A percentile compares a stretch with the other conserved stretches of the same genome.
These are phyloP conservation scores for Nicotiana attenuata DNA, from an alignment of 257 asterid genomes.

Conservation along the genomic window DNA sequence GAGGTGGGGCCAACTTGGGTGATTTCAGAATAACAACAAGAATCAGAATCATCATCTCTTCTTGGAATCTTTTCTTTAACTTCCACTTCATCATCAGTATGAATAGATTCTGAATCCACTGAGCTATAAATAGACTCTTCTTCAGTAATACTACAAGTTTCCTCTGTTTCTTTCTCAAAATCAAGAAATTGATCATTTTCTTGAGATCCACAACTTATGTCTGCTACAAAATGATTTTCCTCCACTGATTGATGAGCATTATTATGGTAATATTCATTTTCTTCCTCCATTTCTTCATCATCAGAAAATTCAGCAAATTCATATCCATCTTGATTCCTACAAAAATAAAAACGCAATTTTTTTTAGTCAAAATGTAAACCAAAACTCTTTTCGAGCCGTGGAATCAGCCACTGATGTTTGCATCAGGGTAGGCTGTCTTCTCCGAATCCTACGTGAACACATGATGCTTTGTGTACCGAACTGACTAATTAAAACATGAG, in stretches of 20 bases:
- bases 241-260: not conserved
- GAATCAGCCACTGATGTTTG: too few relatives aligned
- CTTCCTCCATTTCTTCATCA: conserved; percentile 44
- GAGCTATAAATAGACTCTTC: conserved; percentile 39
- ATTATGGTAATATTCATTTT: conserved; percentile 10
- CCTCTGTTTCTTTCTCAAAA: conserved; percentile 16
- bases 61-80: conserved; percentile 34
- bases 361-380: not conserved
- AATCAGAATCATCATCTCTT: conserved; percentile 16
- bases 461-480: too few relatives aligned
- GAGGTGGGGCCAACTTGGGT: conserved; percentile 38
- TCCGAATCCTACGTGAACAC: rapidly evolving
- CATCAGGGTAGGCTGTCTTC: too few relatives aligned
- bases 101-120: conserved; percentile 30
- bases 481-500: not conserved
- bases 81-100: conserved; percentile 17
- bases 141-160: conserved; percentile 7
- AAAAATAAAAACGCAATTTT: not conserved
- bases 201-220: not conserved
- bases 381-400: too few relatives aligned
- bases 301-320: conserved; percentile 49
- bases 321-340: conserved; percentile 57
- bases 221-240: not conserved
- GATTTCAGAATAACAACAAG: conserved; percentile 23
- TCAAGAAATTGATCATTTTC: not conserved